A percentile compares a stretch with the other conserved stretches of the same genome.
phyloP scores from a whole-genome alignment of 352 stramenopile genomes.

The Achlya hypogyna region DNA sequence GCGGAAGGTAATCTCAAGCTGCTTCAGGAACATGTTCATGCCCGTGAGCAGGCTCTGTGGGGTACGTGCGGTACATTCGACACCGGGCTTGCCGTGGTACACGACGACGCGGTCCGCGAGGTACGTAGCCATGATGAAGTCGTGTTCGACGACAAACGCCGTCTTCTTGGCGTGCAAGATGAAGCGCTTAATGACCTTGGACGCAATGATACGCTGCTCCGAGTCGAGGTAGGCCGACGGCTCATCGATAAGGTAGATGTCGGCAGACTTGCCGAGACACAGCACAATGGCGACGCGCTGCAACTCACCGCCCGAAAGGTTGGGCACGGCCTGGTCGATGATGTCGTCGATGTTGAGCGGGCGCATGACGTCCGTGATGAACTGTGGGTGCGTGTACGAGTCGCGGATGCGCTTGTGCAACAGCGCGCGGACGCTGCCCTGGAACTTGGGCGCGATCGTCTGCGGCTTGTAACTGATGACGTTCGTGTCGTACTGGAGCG shows the following conservation, averaged over 20 bases:
- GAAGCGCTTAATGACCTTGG: slow-evolving; percentile 99
- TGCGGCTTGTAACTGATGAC: slow-evolving; percentile 98
- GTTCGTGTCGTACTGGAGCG: slow-evolving; percentile 73
- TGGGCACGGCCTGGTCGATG: slow-evolving; percentile 97
- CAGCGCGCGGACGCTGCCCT: slow-evolving; percentile 95
- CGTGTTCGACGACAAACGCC: slow-evolving; percentile 99
- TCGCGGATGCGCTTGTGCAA: slow-evolving; percentile 97
- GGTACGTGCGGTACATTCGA: slow-evolving; percentile 94
- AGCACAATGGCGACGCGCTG: slow-evolving; percentile 98
- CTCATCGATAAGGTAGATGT: slow-evolving; percentile 99
- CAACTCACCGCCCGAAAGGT: slow-evolving; percentile 98
- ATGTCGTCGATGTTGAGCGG: slow-evolving; percentile 97
- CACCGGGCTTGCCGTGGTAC: slow-evolving; percentile 91
- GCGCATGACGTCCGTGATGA: slow-evolving; percentile 98
- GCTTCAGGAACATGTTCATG: slow-evolving; percentile 99
- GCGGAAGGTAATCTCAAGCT: slow-evolving; percentile 98
- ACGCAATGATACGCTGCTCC: slow-evolving; percentile 98
- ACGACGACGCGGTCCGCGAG: slow-evolving; percentile 95
- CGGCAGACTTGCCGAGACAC: slow-evolving; percentile 95
- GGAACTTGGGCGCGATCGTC: slow-evolving; percentile 94
- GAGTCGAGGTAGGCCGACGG: slow-evolving; percentile 98
- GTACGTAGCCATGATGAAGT: slow-evolving; percentile 99
- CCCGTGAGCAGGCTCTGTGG: slow-evolving; percentile 93
- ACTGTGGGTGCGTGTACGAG: slow-evolving; percentile 97
- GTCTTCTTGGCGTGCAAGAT: slow-evolving; percentile 99